Base-by-base conservation (phyloP, 495 filamentous ascomycete species). In the Neurospora sp. region DNA sequence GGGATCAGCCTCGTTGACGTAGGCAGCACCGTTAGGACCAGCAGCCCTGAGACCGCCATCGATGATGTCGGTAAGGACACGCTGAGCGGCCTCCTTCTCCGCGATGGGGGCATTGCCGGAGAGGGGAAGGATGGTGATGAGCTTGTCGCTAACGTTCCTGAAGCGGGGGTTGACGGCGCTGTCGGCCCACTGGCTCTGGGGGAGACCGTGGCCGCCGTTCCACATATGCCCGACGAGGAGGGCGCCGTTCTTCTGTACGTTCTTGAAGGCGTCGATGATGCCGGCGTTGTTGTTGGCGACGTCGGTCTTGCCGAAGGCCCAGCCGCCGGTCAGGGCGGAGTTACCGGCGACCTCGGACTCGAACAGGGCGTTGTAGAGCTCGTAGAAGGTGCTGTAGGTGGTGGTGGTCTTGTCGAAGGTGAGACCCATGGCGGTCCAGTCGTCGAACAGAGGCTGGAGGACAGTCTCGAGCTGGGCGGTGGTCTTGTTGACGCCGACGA, bases 1-100 rank as follows among this genome's bases (percentile, higher is more conserved):
- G 14, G 86, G 83, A 74, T 90, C 85, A 27, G 82, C 85, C 83
- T 84, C 84, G 42, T 84, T 86, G 42, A 85, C 70, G 73, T 86
- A 86, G 5, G 82, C 78, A 39, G 78, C 80, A 1, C 83, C 83
- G 16, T 81, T 81, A 1, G 82, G 82, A 1, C 80, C 81, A 6
- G 83, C 84, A 14, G 81, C 76, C 59, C 83, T 79, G 80, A 87
- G 83, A 18, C 80, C 79, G 7, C 72, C 82, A 38, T 88, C 82
- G n/a, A 85, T 75, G 6, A 82, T 77, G 48, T 85, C 76, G 9
- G 82, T 84, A n/a, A 85, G 74, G 10, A 74, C 76, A n/a, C 80
- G 9, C 74, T 84, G 81, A 9, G 80, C 75, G 9, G 78, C 81
- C 10, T 77, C 78, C 75, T 82, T 84, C 38, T 80, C 80, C 10